phyloP scores from a whole-genome alignment of 2,329 filamentous ascomycete genomes.

The Talaromyces sp. region DNA sequence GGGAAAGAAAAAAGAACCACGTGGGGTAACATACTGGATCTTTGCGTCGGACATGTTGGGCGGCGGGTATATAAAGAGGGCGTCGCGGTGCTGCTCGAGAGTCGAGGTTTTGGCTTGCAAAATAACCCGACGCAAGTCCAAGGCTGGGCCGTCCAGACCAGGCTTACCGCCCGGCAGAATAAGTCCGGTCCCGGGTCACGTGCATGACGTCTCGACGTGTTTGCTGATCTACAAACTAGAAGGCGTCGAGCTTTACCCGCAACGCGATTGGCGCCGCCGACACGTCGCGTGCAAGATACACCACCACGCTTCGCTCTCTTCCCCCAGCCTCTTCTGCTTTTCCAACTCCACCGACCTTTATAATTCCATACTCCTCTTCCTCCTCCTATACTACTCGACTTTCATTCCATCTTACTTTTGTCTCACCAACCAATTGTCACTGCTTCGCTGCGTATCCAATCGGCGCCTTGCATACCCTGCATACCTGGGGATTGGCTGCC shows the following conservation, averaged over 20 bases:
- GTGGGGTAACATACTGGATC: conserved; percentile 56
- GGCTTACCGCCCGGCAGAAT: conserved; percentile 11
- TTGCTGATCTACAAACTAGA: background rate
- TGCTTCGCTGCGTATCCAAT: conserved; percentile 4
- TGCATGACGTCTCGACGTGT: conserved; percentile 19
- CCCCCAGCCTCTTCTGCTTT: conserved; percentile 18
- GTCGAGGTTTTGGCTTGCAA: background rate
- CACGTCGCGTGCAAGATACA: conserved; percentile 30
- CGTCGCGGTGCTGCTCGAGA: background rate
- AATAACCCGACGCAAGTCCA: conserved; percentile 2
- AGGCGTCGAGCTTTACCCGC: conserved; percentile 8
- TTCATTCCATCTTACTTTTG: background rate
- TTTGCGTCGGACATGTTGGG: conserved; percentile 60
- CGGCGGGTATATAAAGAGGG: conserved; percentile 13
- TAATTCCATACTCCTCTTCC: background rate
- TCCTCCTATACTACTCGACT: conserved; percentile 5
- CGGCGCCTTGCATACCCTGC: conserved; percentile 8
- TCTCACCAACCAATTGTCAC: background rate
- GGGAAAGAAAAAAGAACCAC: conserved; percentile 1
- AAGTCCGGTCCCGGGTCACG: conserved; percentile 14
- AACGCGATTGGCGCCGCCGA: conserved; percentile 31
- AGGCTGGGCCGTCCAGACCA: background rate
- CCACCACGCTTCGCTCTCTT: conserved; percentile 10
- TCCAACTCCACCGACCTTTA: conserved; percentile 12
- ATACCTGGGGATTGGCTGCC: conserved; percentile 21